Percentiles rank a stretch among this genome's conserved stretches.
Evolutionary conservation across 352 stramenopile species (phyloP).

Genomic region (Pythium rhizo-oryzae): DNA sequence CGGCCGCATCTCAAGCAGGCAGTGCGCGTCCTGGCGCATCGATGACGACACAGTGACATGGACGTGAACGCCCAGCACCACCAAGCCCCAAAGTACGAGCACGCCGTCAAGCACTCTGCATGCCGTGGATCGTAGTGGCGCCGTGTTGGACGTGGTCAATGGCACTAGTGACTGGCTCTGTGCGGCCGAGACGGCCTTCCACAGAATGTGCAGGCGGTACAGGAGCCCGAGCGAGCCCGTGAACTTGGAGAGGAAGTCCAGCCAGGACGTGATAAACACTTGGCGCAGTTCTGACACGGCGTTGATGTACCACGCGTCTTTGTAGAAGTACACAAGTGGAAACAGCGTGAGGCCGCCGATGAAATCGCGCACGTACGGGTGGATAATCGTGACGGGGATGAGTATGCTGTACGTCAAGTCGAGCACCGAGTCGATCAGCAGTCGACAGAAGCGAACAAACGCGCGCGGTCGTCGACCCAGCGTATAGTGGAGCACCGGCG

Average conservation of each 20-base stretch:
- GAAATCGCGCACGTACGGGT: slow-evolving; percentile 14
- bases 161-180: too few species aligned
- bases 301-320: slow-evolving; percentile 24
- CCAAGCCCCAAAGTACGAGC: slow-evolving; percentile 12
- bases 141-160: too few species aligned
- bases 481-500: slow-evolving; percentile 18
- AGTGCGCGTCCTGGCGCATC: not conserved
- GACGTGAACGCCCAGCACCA: slow-evolving; percentile 10
- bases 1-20: slow-evolving; percentile 23
- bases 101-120: not conserved
- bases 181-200: too few species aligned
- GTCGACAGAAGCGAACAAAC: slow-evolving; percentile 7
- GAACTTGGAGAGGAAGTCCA: slow-evolving; percentile 26
- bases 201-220: slow-evolving; percentile 8
- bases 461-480: slow-evolving; percentile 1
- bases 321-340: slow-evolving; percentile 15
- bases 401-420: slow-evolving; percentile 24
- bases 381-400: slow-evolving; percentile 19
- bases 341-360: not conserved
- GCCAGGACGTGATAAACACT: slow-evolving; percentile 17
- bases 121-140: too few species aligned
- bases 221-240: not conserved
- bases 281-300: slow-evolving; percentile 14
- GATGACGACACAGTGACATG: slow-evolving; percentile 1
- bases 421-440: slow-evolving; percentile 22